Evolutionary conservation across 106 monocot species (phyloP), one percentile per base, ranked within the genome.

Genomic region (Xerophyta viscosa): DNA sequence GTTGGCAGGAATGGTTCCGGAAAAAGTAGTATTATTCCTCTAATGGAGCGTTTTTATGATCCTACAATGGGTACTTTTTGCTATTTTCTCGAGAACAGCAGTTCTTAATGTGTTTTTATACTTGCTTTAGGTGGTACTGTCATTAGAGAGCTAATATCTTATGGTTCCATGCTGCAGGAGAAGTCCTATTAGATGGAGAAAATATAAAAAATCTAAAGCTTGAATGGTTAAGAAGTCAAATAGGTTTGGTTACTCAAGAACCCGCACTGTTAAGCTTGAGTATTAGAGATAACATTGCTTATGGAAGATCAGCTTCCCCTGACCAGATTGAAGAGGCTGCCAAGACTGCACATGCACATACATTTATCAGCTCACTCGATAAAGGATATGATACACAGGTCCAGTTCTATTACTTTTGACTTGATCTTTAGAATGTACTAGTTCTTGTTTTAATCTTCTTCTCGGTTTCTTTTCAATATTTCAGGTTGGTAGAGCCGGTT

Each of bases 271-370:
- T 96, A 56, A 85, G 82, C 72, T 65, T 89, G 44, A 89, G 85
- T 54, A 89, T 96, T 56, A 82, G 67, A 60, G 96, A 89, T 47
- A 96, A 96, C 52, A 89, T 96, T 65, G 88, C 96, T 3, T 96
- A 96, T 58, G 96, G 96, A 65, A 67, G 88, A 69, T 65, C 84
- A 70, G 78, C 88, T 58, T 79, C 81, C 6, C 61, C 56, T 71
- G 85, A 89, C 77, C 81, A 96, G 46, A 96, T 96, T 49, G 96
- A 96, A 67, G 89, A 96, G 68, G 96, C 96, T 67, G 96, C 96
- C 12, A 89, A 89, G 70, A 85, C 79, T 29, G 85, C 96, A 44
- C 88, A 89, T 79, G 89, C 84, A n/a, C 96, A 85, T 50, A 66
- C 76, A 37, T 89, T 96, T 60, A 89, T 96, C 25, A 89, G 73